Evolutionary conservation across 2,329 filamentous ascomycete species (phyloP), one percentile per base, ranked within the genome.

Genomic region (Hypoxylon sp.): DNA sequence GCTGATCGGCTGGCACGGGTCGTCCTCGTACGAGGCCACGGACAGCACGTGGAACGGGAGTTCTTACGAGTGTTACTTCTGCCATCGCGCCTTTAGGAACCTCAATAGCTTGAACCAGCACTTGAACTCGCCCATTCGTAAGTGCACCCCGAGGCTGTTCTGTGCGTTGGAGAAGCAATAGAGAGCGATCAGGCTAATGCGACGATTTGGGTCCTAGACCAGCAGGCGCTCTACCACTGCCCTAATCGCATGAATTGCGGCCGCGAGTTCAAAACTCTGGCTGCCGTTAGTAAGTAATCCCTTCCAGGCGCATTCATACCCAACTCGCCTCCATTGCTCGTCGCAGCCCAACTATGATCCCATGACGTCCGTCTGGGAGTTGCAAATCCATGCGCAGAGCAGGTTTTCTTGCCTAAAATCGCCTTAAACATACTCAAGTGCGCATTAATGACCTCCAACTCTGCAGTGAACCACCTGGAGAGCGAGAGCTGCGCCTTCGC

Each of bases 401-500:
- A 35, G 4, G 8, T 3, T n/a, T n/a, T 20, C 10, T 10, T 6
- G 17, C 17, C 31, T 33, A 50, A 25, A 44, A 3, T 20, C n/a
- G 13, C 27, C 6, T 13, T n/a, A 17, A 25, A 35, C n/a, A 30
- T 33, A 46, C 42, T 46, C 6, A n/a, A 27, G 33, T 33, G 10
- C 14, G 30, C 49, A n/a, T 35, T 42, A 37, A n/a, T 64, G 11
- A 61, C 48, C 27, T 44, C 30, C 14, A 33, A 11, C 17, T 60
- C n/a, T 10, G 30, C 13, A 69, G 60, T 84, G 66, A 83, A 82
- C 61, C 82, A 85, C 46, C 69, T 83, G 13, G 83, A 85, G 73
- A 84, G 82, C 70, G 82, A 84, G 69, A 68, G 68, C 3, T 85
- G 83, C 58, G 75, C 78, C 2, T 80, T 72, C 37, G 81, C 79